Evolutionary conservation across 306 rosid genomes (phyloP), one percentile per base, ranked within the genome.

Genomic region (Begonia masoniana): DNA sequence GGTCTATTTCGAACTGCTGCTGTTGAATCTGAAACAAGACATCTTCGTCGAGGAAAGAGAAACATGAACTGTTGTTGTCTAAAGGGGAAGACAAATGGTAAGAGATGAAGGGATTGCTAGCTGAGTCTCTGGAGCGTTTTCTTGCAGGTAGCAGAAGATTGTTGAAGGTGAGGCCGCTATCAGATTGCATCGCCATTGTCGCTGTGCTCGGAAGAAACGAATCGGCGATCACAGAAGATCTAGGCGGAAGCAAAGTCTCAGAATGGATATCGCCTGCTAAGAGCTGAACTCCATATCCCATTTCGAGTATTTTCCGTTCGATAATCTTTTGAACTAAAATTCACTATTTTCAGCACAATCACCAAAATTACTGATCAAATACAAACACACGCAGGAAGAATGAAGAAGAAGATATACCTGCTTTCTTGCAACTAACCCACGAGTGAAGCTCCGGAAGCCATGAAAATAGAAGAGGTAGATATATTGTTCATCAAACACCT

Each of bases 11-110:
- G 0, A 78, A 66, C 19, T 89, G 94, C 16, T 89, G 94, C 7
- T 83, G 83, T 6, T 80, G 94, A 62, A 89, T 59, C 56, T 78
- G 89, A 4, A 62, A 41, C 2, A 84, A 76, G 24, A 85, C 50
- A 69, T 88, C 95, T 47, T 84, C 84, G 2, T 95, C 97, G 1
- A 84, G 88, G 48, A 88, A 84, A 5, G 86, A 80, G 57, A 78
- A 80, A 0, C 69, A 55, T 0, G 50, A 17, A 10, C 65, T 65
- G 26, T 65, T 71, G 36, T 69, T 82, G 63, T 78, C 17, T 67
- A 50, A 1, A 10, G 51, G 10, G 14, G 73, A 4, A 55, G 61
- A 39, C 2, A 69, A 61, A 62, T 62, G 66, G 1, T 72, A 62
- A 13, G 71, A 49, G 13, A 24, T 62, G 39, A 71, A 70, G 41